phyloP scores from a whole-genome alignment of 371 early-diverging fungal genomes.

The Chytridium lagenaria region DNA sequence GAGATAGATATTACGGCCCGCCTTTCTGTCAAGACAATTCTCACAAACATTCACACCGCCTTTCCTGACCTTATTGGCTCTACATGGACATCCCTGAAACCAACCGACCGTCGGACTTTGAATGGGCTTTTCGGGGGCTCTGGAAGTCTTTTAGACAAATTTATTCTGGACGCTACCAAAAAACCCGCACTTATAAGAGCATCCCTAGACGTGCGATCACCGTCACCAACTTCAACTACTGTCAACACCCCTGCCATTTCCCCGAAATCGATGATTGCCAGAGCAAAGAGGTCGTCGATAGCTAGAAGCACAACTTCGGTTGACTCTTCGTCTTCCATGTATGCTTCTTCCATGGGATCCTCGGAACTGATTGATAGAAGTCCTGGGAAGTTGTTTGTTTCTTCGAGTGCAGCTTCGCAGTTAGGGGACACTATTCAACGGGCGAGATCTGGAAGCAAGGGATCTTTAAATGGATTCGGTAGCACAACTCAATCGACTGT shows the following conservation, averaged over 20 bases:
- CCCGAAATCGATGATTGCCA: neutral
- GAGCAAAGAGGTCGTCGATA: neutral
- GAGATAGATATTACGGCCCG: conserved; percentile 30
- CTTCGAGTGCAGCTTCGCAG: neutral
- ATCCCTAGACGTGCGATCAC: neutral
- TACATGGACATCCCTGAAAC: conserved; percentile 22
- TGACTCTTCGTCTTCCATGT: no score
- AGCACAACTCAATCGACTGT: no score
- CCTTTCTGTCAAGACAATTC: conserved; percentile 19
- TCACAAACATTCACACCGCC: conserved; percentile 20
- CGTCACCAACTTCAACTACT: conserved; percentile 1
- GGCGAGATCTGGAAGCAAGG: neutral
- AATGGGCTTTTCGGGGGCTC: conserved; percentile 34
- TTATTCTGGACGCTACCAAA: neutral
- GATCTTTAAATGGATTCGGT: neutral
- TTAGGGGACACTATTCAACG: neutral
- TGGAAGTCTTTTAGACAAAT: conserved; percentile 11
- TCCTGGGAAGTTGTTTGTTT: neutral
- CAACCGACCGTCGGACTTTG: conserved; percentile 27
- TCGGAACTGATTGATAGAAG: no score
- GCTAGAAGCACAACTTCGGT: neutral
- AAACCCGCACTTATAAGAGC: neutral
- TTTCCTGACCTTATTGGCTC: conserved; percentile 29
- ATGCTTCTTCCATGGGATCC: no score
- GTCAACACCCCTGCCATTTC: neutral